Percentiles rank a stretch among this genome's conserved stretches.
phyloP scores from a whole-genome alignment of 192 early-diverging fungal genomes.

The Linnemannia hyalina region DNA sequence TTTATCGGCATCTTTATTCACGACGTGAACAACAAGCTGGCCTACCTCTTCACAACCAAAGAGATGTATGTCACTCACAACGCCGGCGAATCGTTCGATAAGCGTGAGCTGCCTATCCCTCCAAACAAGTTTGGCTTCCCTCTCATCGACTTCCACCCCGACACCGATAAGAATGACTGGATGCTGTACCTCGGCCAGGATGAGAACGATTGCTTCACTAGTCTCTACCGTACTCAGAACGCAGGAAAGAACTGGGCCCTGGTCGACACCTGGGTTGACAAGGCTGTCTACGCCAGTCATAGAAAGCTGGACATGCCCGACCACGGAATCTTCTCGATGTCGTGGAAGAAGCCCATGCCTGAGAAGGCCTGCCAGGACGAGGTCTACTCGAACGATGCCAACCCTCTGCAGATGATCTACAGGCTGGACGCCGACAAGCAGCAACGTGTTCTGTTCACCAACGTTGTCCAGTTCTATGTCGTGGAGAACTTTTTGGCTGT shows the following conservation, averaged over 20 bases:
- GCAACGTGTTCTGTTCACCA: slow-evolving; percentile 61
- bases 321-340: slow-evolving; percentile 72
- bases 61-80: slow-evolving; percentile 69
- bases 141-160: slow-evolving; percentile 91
- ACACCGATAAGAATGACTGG: slow-evolving; percentile 82
- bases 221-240: slow-evolving; percentile 78
- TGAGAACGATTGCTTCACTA: slow-evolving; percentile 73
- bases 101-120: slow-evolving; percentile 62
- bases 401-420: slow-evolving; percentile 79
- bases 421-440: slow-evolving; percentile 56
- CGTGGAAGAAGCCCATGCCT: slow-evolving; percentile 51
- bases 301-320: slow-evolving; percentile 68
- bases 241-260: slow-evolving; percentile 79
- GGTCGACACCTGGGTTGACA: slow-evolving; percentile 85
- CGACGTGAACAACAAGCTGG: slow-evolving; percentile 74
- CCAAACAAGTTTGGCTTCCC: slow-evolving; percentile 79
- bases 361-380: slow-evolving; percentile 72
- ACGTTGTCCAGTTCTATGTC: slow-evolving; percentile 83
- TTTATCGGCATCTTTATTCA: slow-evolving; percentile 76
- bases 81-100: slow-evolving; percentile 68
- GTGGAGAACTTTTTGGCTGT: slow-evolving; percentile 80
- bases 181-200: slow-evolving; percentile 83
- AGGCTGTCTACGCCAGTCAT: slow-evolving; percentile 85
- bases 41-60: slow-evolving; percentile 71
- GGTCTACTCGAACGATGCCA: slow-evolving; percentile 60